phyloP scores from a whole-genome alignment of 2,329 filamentous ascomycete species.

The Cladosporium velox region DNA sequence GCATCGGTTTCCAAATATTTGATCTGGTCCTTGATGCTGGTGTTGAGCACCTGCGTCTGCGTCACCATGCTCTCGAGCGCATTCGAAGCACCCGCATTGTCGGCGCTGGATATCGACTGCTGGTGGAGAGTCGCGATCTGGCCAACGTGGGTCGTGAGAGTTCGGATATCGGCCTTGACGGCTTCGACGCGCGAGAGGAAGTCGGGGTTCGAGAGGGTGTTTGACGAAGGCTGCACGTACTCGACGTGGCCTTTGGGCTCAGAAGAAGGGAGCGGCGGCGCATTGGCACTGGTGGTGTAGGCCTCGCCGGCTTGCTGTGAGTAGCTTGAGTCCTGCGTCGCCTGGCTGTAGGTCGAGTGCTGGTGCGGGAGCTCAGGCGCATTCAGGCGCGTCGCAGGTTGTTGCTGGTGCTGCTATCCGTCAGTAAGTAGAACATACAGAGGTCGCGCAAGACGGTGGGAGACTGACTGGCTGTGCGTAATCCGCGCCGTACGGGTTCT shows the following conservation, averaged over 20 bases:
- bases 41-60: slow-evolving; percentile 71
- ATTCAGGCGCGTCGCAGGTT: slow-evolving; percentile 23
- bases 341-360: slow-evolving; percentile 37
- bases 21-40: slow-evolving; percentile 76
- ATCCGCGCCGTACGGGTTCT: slow-evolving; percentile 43
- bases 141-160: slow-evolving; percentile 66
- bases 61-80: slow-evolving; percentile 68
- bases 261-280: slow-evolving; percentile 45
- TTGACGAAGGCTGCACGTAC: slow-evolving; percentile 46
- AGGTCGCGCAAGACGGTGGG: slow-evolving; percentile 10
- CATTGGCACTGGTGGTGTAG: slow-evolving; percentile 41
- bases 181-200: slow-evolving; percentile 62
- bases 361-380: slow-evolving; percentile 40
- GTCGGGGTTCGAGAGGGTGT: slow-evolving; percentile 59
- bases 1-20: slow-evolving; percentile 73
- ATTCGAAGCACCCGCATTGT: slow-evolving; percentile 48
- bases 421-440: slow-evolving; percentile 16
- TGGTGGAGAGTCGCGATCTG: slow-evolving; percentile 71
- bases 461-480: slow-evolving; percentile 27
- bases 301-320: slow-evolving; percentile 24
- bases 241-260: slow-evolving; percentile 55
- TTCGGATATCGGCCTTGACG: slow-evolving; percentile 67
- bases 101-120: slow-evolving; percentile 67
- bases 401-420: slow-evolving; percentile 7
- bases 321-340: slow-evolving; percentile 20